Percentiles rank a stretch among this genome's conserved stretches.
phyloP scores from a whole-genome alignment of 2,329 filamentous ascomycete genomes.

The Ceratocystis harringtonii region DNA sequence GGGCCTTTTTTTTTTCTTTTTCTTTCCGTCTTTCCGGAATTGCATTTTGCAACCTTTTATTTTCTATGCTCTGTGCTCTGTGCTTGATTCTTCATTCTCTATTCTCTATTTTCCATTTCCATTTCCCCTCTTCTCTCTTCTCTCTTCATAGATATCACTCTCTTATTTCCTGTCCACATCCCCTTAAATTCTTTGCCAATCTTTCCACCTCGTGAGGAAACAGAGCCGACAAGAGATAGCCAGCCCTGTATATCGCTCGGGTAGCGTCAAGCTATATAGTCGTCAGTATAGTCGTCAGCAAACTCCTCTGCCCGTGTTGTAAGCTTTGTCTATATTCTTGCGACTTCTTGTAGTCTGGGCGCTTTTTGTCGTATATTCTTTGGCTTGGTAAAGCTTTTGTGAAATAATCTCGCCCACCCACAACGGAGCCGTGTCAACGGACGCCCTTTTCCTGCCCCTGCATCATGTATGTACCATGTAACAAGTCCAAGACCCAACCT shows the following conservation, averaged over 20 bases:
- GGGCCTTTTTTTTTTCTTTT: background rate
- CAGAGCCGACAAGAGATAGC: background rate
- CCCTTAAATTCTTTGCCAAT: background rate
- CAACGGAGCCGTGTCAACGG: background rate
- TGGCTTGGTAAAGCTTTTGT: too few species aligned
- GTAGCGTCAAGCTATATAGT: background rate
- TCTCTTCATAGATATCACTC: too few species aligned
- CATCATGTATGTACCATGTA: background rate
- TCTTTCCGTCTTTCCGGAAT: background rate
- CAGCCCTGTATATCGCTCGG: background rate
- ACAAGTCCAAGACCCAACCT: background rate
- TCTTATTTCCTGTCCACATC: background rate
- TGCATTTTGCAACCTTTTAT: background rate
- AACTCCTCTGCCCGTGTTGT: background rate
- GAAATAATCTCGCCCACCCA: background rate
- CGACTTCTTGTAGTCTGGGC: background rate
- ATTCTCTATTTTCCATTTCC: too few species aligned
- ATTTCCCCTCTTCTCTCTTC: too few species aligned
- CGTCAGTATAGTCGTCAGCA: background rate
- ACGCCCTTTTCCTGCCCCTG: background rate
- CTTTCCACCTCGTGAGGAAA: background rate
- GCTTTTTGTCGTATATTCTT: background rate
- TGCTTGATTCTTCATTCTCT: too few species aligned
- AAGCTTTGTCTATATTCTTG: background rate
- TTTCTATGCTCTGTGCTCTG: too few species aligned